Evolutionary conservation across 2,329 filamentous ascomycete species (phyloP).

Genomic region (Calonectria ilicicola): DNA sequence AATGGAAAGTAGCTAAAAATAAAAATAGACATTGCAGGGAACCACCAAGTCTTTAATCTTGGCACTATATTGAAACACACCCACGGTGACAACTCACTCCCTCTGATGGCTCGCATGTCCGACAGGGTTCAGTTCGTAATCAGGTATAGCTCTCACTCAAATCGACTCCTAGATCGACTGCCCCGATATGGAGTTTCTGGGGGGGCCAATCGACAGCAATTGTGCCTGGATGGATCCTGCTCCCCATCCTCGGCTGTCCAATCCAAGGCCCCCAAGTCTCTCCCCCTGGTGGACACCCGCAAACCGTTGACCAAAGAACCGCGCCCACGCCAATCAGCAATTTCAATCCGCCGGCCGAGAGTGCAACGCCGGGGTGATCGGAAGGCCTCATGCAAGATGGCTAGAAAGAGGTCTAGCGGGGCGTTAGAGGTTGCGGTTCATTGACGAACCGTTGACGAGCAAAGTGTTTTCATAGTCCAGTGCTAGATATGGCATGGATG

Average conservation of each 20-base stretch:
- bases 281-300: constrained; percentile 15
- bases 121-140: not conserved
- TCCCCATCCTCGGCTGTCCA: constrained; percentile 11
- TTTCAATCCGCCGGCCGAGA: constrained; percentile 1
- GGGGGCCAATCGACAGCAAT: constrained; percentile 14
- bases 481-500: not conserved
- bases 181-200: not conserved
- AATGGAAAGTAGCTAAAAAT: not conserved
- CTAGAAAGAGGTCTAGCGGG: constrained; percentile 14
- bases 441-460: not conserved
- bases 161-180: constrained; percentile 6
- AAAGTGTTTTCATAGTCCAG: not conserved
- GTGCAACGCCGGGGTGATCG: constrained; percentile 8
- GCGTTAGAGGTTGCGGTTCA: constrained; percentile 8
- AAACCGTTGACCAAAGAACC: constrained; percentile 16
- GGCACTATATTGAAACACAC: not conserved
- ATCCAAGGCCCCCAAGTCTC: constrained; percentile 18
- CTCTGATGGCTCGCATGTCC: not conserved
- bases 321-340: constrained; percentile 17
- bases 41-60: not conserved
- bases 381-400: constrained; percentile 23
- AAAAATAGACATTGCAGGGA: constrained; percentile 2
- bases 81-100: not conserved
- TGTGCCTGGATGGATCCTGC: constrained; percentile 18
- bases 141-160: not conserved